Conservation (phyloP, 495 filamentous ascomycete species). For the Talaromyces thailandensis region DNA sequence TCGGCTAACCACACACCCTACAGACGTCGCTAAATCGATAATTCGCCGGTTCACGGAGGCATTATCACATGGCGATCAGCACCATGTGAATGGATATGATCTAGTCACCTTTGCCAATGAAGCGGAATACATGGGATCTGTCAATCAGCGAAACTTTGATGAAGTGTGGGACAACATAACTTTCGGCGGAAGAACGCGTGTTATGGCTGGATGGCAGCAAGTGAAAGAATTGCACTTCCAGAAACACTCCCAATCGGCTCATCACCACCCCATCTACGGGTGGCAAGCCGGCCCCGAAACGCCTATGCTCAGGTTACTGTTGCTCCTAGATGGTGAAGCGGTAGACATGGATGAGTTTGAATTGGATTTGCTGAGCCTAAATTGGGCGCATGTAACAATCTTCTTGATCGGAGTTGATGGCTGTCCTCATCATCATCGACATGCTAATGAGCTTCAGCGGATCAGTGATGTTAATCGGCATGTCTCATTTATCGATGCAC, state of each 20-base stretch:
- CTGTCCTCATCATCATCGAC: conserved; percentile 39
- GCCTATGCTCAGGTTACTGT: conserved; percentile 32
- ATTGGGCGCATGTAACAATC: conserved; percentile 41
- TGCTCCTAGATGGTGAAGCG: conserved; percentile 37
- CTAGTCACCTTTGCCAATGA: conserved; percentile 31
- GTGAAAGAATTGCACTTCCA: conserved; percentile 40
- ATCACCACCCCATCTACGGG: conserved; percentile 36
- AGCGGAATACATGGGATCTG: conserved; percentile 25
- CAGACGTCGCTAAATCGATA: conserved; percentile 34
- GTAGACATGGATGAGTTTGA: conserved; percentile 44
- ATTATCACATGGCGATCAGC: conserved; percentile 33
- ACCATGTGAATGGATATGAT: conserved; percentile 26
- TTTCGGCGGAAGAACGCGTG: conserved; percentile 29
- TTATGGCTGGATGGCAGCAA: conserved; percentile 42
- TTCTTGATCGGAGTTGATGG: conserved; percentile 41
- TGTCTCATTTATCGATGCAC: conserved; percentile 40
- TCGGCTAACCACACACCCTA: neutral
- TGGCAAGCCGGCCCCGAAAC: conserved; percentile 40
- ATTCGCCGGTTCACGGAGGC: conserved; percentile 35
- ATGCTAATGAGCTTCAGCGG: conserved; percentile 36
- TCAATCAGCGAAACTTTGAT: conserved; percentile 30
- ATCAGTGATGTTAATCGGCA: conserved; percentile 39
- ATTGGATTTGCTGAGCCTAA: conserved; percentile 33
- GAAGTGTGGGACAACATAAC: conserved; percentile 22
- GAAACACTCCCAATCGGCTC: conserved; percentile 35